A percentile compares a stretch with the other conserved stretches of the same genome.
phyloP scores from a whole-genome alignment of 805 yeast genomes.

The Kodamaea fukazawae region DNA sequence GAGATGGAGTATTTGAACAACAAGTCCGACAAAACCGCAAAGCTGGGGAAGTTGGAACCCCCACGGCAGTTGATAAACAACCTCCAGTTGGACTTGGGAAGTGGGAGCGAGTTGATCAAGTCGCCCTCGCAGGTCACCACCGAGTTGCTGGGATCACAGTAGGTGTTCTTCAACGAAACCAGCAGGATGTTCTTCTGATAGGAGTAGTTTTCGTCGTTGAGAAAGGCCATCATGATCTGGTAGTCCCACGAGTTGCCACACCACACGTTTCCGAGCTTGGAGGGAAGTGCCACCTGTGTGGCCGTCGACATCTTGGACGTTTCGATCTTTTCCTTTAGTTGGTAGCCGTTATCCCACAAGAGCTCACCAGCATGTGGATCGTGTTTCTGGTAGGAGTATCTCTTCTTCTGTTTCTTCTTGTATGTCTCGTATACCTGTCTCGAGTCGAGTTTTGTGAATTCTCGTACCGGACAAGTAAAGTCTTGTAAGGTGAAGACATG shows the following conservation, averaged over 20 bases:
- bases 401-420: not conserved
- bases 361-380: not conserved
- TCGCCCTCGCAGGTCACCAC: slow-evolving; percentile 31
- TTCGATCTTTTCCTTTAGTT: slow-evolving; percentile 65
- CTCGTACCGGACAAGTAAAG: not conserved
- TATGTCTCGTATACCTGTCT: slow-evolving; percentile 1
- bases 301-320: slow-evolving; percentile 82
- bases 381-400: not conserved
- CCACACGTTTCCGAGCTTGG: slow-evolving; percentile 52
- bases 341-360: slow-evolving; percentile 43
- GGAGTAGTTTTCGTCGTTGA: slow-evolving; percentile 12
- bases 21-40: slow-evolving; percentile 34
- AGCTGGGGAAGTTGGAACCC: slow-evolving; percentile 53
- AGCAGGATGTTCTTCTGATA: slow-evolving; percentile 7
- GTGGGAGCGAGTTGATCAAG: slow-evolving; percentile 20
- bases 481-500: slow-evolving; percentile 23
- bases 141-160: slow-evolving; percentile 52
- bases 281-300: slow-evolving; percentile 42
- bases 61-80: slow-evolving; percentile 58
- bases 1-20: slow-evolving; percentile 31
- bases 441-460: slow-evolving; percentile 3
- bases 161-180: slow-evolving; percentile 20
- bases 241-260: slow-evolving; percentile 80
- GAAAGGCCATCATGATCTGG: slow-evolving; percentile 35
- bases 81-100: slow-evolving; percentile 55